A percentile compares a stretch with the other conserved stretches of the same genome.
phyloP scores from a whole-genome alignment of 1,284 basidiomycete species.

The Afroboletus lepidellus region DNA sequence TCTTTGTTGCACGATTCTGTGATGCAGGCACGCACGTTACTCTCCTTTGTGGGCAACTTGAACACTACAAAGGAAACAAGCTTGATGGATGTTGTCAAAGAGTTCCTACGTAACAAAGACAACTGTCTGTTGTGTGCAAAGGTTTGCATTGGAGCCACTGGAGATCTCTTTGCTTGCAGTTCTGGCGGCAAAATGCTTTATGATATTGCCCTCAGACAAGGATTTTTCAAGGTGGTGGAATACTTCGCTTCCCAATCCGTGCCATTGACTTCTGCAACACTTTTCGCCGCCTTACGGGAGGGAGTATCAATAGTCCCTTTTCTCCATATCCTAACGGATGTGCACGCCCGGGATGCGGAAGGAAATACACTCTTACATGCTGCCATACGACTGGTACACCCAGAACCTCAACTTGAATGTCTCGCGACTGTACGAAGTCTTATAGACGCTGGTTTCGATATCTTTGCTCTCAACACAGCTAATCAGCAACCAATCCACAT shows the following conservation, averaged over 20 bases:
- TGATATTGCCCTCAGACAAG: not conserved
- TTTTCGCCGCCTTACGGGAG: not conserved
- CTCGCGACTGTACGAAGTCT: too few species aligned
- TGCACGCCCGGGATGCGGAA: not conserved
- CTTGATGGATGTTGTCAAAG: not conserved
- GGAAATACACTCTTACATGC: slow-evolving; percentile 1
- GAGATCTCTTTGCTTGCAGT: not conserved
- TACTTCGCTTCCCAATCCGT: not conserved
- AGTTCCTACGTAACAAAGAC: not conserved
- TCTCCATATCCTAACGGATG: not conserved
- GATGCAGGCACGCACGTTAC: not conserved
- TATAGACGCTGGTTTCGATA: too few species aligned
- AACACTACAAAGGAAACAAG: not conserved
- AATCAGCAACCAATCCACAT: too few species aligned
- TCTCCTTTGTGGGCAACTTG: not conserved
- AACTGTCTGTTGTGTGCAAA: not conserved
- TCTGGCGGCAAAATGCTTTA: not conserved
- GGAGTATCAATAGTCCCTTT: not conserved
- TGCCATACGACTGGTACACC: too few species aligned
- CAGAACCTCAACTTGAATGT: too few species aligned
- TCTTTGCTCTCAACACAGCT: too few species aligned
- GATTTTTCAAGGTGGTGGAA: not conserved
- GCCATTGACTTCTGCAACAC: not conserved
- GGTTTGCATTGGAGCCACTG: not conserved
- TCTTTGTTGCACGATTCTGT: not conserved